Evolutionary conservation across 2,329 filamentous ascomycete species (phyloP), one percentile per base, ranked within the genome.

Genomic region (Dendrostoma leiphaemia): DNA sequence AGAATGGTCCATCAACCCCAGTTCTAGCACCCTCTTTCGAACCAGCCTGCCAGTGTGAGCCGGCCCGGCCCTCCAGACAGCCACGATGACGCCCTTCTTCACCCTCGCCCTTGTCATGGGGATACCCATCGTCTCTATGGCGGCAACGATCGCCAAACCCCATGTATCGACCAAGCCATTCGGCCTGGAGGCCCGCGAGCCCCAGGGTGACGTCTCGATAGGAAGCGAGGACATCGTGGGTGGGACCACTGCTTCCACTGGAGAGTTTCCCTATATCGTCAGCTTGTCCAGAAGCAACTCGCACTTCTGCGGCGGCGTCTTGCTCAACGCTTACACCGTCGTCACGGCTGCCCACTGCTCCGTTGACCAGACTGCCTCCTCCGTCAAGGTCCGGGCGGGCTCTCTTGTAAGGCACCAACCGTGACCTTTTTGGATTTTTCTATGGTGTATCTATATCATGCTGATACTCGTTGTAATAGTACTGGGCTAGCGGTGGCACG

Each of bases 221-320:
- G 49, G 46, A 1, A 52, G 29, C 3, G 41, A 47, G 19, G 1
- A 6, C 43, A 53, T 53, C 21, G 50, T 53, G 4, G 50, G 50
- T 19, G 50, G 50, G 13, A 53, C 50, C 34, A 47, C 50, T 12
- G 50, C 50, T 7, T 9, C 43, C 24, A 19, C 57, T 21, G 65
- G 63, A 23, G 67, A 69, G 15, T 68, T 69, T 44, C 67, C 67
- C 28, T 69, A 61, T 64, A 67, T 69, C 19, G 67, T 69, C 48
- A 60, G 56, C 53, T 56, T 69, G 40, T 51, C 57, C 34, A 19
- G 34, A 38, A 41, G 35, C 24, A 50, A 46, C 31, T 49, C 54
- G 15, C 60, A 65, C 40, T 64, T 63, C 59, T 69, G 67, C 32
- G 67, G 67, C 17, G 67, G 67, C 19, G 49, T 60, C 13, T 57